Evolutionary conservation across 495 filamentous ascomycete species (phyloP), one percentile per base, ranked within the genome.

Genomic region (Aspergillus conjunctus): DNA sequence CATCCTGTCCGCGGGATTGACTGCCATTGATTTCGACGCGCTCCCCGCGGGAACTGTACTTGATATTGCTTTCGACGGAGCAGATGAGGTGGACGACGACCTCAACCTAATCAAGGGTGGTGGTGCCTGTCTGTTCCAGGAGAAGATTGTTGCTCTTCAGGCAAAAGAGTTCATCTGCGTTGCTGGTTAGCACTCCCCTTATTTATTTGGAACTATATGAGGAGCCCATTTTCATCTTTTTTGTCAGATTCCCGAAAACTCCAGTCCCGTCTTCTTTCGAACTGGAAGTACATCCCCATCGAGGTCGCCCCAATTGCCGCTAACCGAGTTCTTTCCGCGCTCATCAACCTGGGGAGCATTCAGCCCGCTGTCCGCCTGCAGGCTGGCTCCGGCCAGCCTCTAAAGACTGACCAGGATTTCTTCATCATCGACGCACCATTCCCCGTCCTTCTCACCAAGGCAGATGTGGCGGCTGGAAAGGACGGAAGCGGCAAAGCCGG

Each of bases 91-190:
- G 30, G 94, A 98, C 72, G 90, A 91, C 21, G 90, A 92, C 41
- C 74, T 98, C 54, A 98, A 98, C 75, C 91, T 92, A 69, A 97
- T 98, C 76, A 98, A 98, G 78, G 94, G 94, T 48, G 94, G 94
- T 15, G 94, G 94, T 46, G 94, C 92, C 30, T 98, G 95, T 74
- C 76, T 97, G 59, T 97, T 96, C 81, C 95, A 98, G 76, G 94
- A 98, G 80, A 98, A 98, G 79, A 79, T 98, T 21, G 93, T 98
- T 14, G 93, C 93, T 4, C 84, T 89, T 33, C 83, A 86, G 56
- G 89, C 93, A 2, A 88, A 85, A 77, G 89, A 92, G 66, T 97
- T 98, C 69, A 85, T 98, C 56, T 94, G 91, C 68, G 95, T 98
- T 55, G 94, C 95, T 33, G 92, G 88, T 90, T 70, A 60, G 79